Base-by-base conservation (phyloP, 176 grass and related monocot genomes). In the Ampelocalamus luodianensis region DNA sequence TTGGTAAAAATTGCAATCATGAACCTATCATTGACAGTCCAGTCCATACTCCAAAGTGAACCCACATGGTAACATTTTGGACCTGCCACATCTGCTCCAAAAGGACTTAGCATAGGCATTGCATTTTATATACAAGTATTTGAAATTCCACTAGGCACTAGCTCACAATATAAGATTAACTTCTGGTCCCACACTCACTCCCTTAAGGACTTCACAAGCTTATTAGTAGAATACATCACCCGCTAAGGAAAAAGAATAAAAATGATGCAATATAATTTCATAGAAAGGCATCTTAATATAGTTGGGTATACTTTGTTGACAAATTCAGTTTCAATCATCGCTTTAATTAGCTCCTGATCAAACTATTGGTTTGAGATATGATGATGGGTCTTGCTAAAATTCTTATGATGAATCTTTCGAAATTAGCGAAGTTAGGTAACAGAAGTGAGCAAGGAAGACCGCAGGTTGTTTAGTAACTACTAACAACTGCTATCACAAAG, bases 271-370 rank as follows among this genome's bases (percentile, higher is more conserved):
- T 56, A 56, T 24, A 60, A 10, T 60, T 60, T 60, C 3, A 0
- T 24, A 60, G 56, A 60, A 60, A 60, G 56, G 56, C n/a, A 60
- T 60, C 56, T 60, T 24, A 60, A 60, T 24, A 60, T 60, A 60
- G 43, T 10, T 60, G 20, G 20, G 9, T 24, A 23, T 24, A 24
- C n/a, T 24, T 11, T 60, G n/a, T 60, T 60, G 22, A n/a, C n/a
- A 3, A 60, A 60, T 4, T 24, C 56, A n/a, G 2, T 8, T n/a
- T 58, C 8, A 58, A 58, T 58, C 2, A n/a, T 56, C 8, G 7
- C 20, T 58, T 58, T 58, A 58, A 9, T n/a, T 58, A n/a, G 54
- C 54, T n/a, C 7, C 54, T n/a, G 54, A n/a, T 58, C 54, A 58
- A n/a, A 58, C 54, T n/a, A 4, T 58, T 58, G 54, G 54, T 8